Evolutionary conservation across 192 early-diverging fungal genomes (phyloP).

Genomic region (Podila epicladia): DNA sequence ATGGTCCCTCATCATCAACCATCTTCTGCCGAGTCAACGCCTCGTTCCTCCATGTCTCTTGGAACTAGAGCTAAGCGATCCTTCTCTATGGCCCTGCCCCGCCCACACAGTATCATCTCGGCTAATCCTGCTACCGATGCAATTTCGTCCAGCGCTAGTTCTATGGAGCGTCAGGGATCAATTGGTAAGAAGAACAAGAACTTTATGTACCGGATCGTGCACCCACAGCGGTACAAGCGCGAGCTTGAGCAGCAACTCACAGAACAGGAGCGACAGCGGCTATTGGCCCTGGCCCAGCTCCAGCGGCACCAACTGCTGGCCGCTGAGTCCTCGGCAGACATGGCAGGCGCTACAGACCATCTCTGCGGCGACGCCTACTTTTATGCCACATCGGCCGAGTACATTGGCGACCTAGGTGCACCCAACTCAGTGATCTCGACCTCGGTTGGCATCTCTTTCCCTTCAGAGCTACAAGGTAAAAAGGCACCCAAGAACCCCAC

Average conservation of each 20-base stretch:
- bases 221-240: slow-evolving; percentile 46
- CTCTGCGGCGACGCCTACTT: slow-evolving; percentile 29
- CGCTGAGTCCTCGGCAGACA: background rate
- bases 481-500: slow-evolving; percentile 5
- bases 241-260: slow-evolving; percentile 31
- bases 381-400: slow-evolving; percentile 44
- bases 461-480: slow-evolving; percentile 20
- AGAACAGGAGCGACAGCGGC: slow-evolving; percentile 23
- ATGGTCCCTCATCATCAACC: slow-evolving; percentile 1
- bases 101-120: background rate
- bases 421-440: slow-evolving; percentile 42
- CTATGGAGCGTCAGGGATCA: slow-evolving; percentile 12
- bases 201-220: slow-evolving; percentile 45
- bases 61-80: slow-evolving; percentile 22
- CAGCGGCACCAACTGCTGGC: slow-evolving; percentile 23
- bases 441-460: slow-evolving; percentile 33
- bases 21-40: background rate
- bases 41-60: slow-evolving; percentile 11
- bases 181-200: slow-evolving; percentile 12
- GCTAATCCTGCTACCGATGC: background rate
- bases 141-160: background rate
- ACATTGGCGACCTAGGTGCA: slow-evolving; percentile 38
- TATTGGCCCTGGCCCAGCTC: slow-evolving; percentile 20
- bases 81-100: slow-evolving; percentile 12
- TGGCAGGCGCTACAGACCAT: background rate